Conservation (phyloP, 371 early-diverging fungal genomes). For the Nematocida sp. region DNA sequence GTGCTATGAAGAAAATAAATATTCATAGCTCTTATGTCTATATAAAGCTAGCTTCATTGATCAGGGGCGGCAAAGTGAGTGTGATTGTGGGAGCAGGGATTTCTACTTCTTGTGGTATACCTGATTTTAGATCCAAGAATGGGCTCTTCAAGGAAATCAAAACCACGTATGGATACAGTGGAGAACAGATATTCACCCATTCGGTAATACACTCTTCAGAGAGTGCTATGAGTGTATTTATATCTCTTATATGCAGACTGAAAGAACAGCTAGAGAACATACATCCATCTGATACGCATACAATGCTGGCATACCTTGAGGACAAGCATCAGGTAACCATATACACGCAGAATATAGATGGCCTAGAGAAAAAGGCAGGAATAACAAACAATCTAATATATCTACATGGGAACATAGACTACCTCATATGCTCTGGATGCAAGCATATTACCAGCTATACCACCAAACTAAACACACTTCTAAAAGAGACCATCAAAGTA, state of each 20-base stretch:
- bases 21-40: conserved; percentile 16
- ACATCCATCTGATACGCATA: conserved; percentile 75
- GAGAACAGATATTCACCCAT: conserved; percentile 82
- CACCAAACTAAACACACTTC: conserved; percentile 4
- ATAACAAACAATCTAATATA: conserved; percentile 65
- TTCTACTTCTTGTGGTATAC: conserved; percentile 87
- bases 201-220: conserved; percentile 65
- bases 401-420: conserved; percentile 63
- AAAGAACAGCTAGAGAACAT: conserved; percentile 70
- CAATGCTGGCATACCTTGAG: conserved; percentile 76
- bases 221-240: conserved; percentile 72
- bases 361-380: conserved; percentile 79
- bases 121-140: conserved; percentile 86
- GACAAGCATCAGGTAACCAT: conserved; percentile 75
- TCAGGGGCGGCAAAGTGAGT: conserved; percentile 67
- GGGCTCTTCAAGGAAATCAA: conserved; percentile 88
- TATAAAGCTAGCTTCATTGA: conserved; percentile 42
- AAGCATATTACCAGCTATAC: conserved; percentile 48
- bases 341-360: conserved; percentile 95
- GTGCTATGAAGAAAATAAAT: conserved; percentile 23
- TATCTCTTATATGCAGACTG: conserved; percentile 83
- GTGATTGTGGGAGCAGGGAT: conserved; percentile 83
- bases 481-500: conserved; percentile 54
- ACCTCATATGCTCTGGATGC: conserved; percentile 56
- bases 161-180: conserved; percentile 71